A percentile compares a stretch with the other conserved stretches of the same genome.
Evolutionary conservation across 1,139 yeast species (phyloP).

Genomic region (Blastobotrys serpentis): DNA sequence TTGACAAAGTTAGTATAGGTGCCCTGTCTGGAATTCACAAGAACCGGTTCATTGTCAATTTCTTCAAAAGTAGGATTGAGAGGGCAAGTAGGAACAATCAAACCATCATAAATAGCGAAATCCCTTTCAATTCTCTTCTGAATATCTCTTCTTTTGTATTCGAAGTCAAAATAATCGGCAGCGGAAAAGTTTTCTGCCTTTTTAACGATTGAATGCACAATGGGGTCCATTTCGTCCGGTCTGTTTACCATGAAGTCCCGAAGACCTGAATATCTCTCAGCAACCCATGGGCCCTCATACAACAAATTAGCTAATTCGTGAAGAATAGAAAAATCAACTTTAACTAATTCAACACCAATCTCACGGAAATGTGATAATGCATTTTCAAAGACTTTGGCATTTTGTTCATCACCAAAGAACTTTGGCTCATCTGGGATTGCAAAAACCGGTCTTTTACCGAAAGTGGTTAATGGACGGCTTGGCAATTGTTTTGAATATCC

Average conservation of each 20-base stretch:
- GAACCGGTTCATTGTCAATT: slow-evolving; percentile 73
- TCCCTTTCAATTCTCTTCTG: slow-evolving; percentile 60
- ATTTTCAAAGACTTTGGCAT: slow-evolving; percentile 61
- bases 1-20: slow-evolving; percentile 96
- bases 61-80: slow-evolving; percentile 78
- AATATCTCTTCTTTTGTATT: slow-evolving; percentile 77
- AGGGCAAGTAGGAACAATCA: slow-evolving; percentile 92
- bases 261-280: slow-evolving; percentile 86
- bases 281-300: slow-evolving; percentile 99
- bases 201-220: slow-evolving; percentile 71
- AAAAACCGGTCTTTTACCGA: slow-evolving; percentile 58
- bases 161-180: slow-evolving; percentile 77
- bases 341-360: slow-evolving; percentile 57
- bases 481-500: slow-evolving; percentile 81
- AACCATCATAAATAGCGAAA: slow-evolving; percentile 63
- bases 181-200: slow-evolving; percentile 79
- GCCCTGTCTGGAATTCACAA: slow-evolving; percentile 85
- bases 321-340: slow-evolving; percentile 70
- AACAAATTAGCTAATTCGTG: slow-evolving; percentile 82
- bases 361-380: slow-evolving; percentile 59
- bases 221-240: slow-evolving; percentile 74
- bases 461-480: slow-evolving; percentile 57
- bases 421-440: slow-evolving; percentile 72
- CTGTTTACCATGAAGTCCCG: slow-evolving; percentile 68
- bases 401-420: slow-evolving; percentile 81